These are phyloP conservation scores for Lentinula guzmanii DNA, from an alignment of 768 basidiomycete genomes.

Conservation along the genomic window DNA sequence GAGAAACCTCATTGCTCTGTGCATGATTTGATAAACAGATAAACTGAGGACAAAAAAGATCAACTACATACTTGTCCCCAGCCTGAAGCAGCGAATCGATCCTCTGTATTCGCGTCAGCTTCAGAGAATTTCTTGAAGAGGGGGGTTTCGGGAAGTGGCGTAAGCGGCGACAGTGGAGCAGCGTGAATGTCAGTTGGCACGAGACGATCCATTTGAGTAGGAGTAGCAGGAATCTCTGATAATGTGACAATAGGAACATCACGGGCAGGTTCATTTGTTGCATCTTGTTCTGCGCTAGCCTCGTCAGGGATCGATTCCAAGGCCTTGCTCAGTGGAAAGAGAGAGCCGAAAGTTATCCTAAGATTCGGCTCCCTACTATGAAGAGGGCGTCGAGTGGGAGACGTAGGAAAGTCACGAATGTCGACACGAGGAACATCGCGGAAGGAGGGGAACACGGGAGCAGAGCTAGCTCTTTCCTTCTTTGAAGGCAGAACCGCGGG, in stretches of 20 bases:
- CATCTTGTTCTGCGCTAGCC: not conserved
- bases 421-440: not conserved
- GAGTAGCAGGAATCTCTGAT: not conserved
- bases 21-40: no score
- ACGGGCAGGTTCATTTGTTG: not conserved
- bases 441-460: not conserved
- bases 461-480: slow-evolving; percentile 2
- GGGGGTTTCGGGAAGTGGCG: slow-evolving; percentile 3
- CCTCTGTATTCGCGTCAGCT: not conserved
- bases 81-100: not conserved
- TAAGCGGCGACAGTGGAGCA: slow-evolving; percentile 1
- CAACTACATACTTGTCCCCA: not conserved
- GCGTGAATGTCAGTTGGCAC: not conserved
- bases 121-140: not conserved
- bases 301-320: not conserved
- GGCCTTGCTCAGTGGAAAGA: not conserved
- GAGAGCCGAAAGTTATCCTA: not conserved
- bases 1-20: no score
- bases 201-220: not conserved
- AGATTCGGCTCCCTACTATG: not conserved
- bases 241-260: not conserved
- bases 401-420: not conserved
- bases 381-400: not conserved
- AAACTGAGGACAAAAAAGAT: not conserved
- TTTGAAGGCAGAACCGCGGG: not conserved